phyloP scores from a whole-genome alignment of 2,329 filamentous ascomycete genomes.

The Diaporthe humulicola region DNA sequence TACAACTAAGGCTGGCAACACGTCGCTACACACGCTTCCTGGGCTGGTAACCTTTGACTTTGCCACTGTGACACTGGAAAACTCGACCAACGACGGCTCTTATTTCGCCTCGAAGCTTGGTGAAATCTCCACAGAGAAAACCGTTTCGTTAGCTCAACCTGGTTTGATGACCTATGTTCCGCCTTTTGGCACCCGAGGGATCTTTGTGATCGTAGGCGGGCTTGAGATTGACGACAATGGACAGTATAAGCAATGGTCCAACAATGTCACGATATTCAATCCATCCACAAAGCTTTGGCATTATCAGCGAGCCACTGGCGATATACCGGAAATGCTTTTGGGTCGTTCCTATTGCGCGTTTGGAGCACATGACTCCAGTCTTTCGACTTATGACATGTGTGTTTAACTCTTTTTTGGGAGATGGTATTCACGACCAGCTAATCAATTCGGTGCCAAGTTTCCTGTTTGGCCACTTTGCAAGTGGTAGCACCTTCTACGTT shows the following conservation, averaged over 20 bases:
- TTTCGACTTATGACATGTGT: not conserved
- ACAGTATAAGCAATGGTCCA: not conserved
- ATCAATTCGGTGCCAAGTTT: not conserved
- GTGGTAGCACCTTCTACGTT: not conserved
- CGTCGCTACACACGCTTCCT: not conserved
- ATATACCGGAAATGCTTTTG: not conserved
- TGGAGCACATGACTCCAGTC: not conserved
- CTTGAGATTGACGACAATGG: not conserved
- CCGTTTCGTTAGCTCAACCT: not conserved
- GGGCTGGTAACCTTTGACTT: not conserved
- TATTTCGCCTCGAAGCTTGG: not conserved
- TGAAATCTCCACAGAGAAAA: not conserved
- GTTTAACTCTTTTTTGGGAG: not conserved
- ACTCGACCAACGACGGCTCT: not conserved
- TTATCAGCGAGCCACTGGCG: not conserved
- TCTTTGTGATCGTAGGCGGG: not conserved
- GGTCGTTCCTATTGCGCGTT: not conserved
- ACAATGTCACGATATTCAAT: not conserved
- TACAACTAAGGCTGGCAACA: not conserved
- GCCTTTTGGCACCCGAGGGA: not conserved
- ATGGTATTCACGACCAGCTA: not conserved
- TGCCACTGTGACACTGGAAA: not conserved
- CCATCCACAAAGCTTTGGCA: not conserved
- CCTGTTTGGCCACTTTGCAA: not conserved
- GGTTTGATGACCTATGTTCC: not conserved